Evolutionary conservation across 306 rosid genomes (phyloP).

Genomic region (Cucurbita ficifolia): DNA sequence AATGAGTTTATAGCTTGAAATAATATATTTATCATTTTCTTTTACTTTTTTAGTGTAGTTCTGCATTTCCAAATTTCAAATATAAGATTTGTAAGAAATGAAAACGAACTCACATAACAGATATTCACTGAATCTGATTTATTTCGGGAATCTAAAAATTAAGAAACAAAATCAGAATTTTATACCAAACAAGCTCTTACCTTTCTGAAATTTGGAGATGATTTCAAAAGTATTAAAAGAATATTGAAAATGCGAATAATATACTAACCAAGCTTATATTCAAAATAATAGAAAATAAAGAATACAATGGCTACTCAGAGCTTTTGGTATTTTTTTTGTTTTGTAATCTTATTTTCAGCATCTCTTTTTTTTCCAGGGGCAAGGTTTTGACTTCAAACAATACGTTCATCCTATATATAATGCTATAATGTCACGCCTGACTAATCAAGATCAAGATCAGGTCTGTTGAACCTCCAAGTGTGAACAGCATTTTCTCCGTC

Average conservation of each 20-base stretch:
- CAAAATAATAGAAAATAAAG: background rate
- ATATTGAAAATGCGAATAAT: background rate
- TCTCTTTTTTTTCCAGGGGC: conserved; percentile 29
- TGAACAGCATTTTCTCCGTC: background rate
- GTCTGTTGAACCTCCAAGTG: conserved; percentile 25
- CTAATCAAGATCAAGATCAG: conserved; percentile 99
- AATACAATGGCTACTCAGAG: background rate
- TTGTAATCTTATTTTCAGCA: background rate
- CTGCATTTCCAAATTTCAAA: background rate
- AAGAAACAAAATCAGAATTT: background rate
- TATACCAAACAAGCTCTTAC: background rate
- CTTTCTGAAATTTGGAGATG: background rate
- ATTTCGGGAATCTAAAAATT: background rate
- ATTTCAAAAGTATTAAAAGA: background rate
- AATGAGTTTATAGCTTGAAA: background rate
- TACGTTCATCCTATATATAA: conserved; percentile 76
- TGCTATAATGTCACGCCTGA: conserved; percentile 93
- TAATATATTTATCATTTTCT: background rate
- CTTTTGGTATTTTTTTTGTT: no score
- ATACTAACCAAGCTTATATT: background rate
- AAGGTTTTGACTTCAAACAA: conserved; percentile 69
- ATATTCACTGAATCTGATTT: background rate
- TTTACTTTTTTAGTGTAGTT: background rate
- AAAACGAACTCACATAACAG: background rate
- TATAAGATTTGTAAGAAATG: background rate